Evolutionary conservation across 179 eudicot genomes (phyloP).

Genomic region (Actinidia arguta): DNA sequence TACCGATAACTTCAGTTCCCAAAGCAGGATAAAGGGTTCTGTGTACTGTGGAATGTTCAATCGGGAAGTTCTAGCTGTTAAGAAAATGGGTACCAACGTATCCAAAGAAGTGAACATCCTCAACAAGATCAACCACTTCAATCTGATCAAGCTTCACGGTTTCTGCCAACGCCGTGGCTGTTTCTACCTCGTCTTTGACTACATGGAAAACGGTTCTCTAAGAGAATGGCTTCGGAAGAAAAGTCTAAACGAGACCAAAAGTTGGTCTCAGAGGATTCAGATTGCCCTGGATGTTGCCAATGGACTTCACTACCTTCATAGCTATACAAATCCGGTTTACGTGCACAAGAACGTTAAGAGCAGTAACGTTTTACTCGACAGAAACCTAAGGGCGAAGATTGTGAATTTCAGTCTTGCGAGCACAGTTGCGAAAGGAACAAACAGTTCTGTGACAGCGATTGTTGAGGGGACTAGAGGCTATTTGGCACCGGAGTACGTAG

Average conservation of each 20-base stretch:
- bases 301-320: slow-evolving; percentile 46
- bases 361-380: slow-evolving; percentile 42
- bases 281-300: slow-evolving; percentile 21
- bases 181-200: too few species aligned
- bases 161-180: slow-evolving; percentile 32
- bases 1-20: slow-evolving; percentile 37
- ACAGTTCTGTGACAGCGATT: slow-evolving; percentile 27
- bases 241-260: slow-evolving; percentile 28
- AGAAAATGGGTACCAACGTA: slow-evolving; percentile 36
- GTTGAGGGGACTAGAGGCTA: slow-evolving; percentile 43
- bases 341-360: slow-evolving; percentile 58
- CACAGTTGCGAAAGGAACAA: slow-evolving; percentile 26
- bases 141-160: slow-evolving; percentile 48
- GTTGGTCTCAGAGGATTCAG: slow-evolving; percentile 32
- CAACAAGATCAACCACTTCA: slow-evolving; percentile 50
- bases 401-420: slow-evolving; percentile 46
- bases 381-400: slow-evolving; percentile 48
- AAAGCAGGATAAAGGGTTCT: slow-evolving; percentile 32
- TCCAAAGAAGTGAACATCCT: slow-evolving; percentile 46
- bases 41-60: slow-evolving; percentile 46
- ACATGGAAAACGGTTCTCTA: too few species aligned
- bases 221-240: slow-evolving; percentile 47
- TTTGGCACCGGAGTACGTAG: slow-evolving; percentile 59
- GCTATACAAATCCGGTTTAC: slow-evolving; percentile 49
- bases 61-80: slow-evolving; percentile 37